A percentile compares a stretch with the other conserved stretches of the same genome.
Conservation (phyloP, 805 yeast genomes). For the Lipomyces orientalis region DNA sequence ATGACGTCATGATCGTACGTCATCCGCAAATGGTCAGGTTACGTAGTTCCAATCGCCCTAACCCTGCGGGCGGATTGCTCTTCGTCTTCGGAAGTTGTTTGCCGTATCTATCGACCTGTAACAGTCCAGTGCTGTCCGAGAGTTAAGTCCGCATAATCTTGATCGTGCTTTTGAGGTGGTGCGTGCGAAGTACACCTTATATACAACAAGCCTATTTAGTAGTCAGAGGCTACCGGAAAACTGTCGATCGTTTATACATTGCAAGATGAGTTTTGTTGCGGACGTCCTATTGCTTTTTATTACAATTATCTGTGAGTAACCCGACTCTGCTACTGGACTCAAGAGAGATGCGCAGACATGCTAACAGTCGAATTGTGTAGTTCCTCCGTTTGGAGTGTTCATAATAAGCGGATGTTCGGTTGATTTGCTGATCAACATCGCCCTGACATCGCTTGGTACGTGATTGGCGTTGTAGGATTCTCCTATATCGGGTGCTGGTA, state of each 20-base stretch:
- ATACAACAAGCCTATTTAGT: not conserved
- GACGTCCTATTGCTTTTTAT: conserved; percentile 10
- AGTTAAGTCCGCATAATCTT: too few species aligned
- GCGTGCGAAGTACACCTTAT: not conserved
- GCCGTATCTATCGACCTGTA: too few species aligned
- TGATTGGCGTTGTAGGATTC: not conserved
- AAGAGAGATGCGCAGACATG: not conserved
- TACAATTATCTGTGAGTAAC: conserved; percentile 9
- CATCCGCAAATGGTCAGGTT: not conserved
- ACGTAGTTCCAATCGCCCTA: too few species aligned
- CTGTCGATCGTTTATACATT: not conserved
- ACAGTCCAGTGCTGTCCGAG: too few species aligned
- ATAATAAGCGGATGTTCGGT: conserved; percentile 50
- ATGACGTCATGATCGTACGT: not conserved
- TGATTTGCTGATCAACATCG: conserved; percentile 59
- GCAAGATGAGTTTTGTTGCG: conserved; percentile 1
- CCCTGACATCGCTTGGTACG: conserved; percentile 56
- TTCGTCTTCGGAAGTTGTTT: too few species aligned
- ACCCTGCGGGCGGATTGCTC: not conserved
- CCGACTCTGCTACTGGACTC: not conserved
- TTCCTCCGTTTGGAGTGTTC: conserved; percentile 36
- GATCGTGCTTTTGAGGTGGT: not conserved
- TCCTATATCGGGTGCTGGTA: not conserved
- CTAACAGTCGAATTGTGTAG: conserved; percentile 9
- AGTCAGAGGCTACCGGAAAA: not conserved